These are phyloP conservation scores for Fusarium fracticaudum DNA, from an alignment of 2,329 filamentous ascomycete genomes.

Conservation along the genomic window DNA sequence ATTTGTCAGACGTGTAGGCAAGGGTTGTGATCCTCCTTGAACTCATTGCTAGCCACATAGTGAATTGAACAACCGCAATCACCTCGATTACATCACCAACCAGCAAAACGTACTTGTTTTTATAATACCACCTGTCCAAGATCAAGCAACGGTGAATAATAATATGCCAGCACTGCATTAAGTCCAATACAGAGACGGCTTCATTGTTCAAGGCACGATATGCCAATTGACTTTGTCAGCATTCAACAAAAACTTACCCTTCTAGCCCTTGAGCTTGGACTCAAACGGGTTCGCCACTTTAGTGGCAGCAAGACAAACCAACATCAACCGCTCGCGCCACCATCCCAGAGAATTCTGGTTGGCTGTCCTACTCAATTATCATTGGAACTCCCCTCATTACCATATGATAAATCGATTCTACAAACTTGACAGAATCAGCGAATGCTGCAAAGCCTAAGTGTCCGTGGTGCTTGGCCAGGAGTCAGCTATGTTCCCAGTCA, in stretches of 20 bases:
- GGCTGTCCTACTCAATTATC: not conserved
- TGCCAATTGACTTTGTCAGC: not conserved
- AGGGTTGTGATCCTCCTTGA: rapidly evolving
- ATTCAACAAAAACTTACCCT: not conserved
- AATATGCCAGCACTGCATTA: too few relatives aligned
- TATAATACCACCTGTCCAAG: rapidly evolving
- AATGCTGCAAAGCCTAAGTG: not conserved
- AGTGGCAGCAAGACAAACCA: not conserved
- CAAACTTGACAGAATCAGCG: too few relatives aligned
- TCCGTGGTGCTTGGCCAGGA: rapidly evolving
- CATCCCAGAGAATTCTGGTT: not conserved
- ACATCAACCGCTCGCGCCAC: not conserved
- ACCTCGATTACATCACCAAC: not conserved
- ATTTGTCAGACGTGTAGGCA: rapidly evolving
- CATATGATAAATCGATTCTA: not conserved
- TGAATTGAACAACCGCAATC: rapidly evolving
- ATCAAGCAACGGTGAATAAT: rapidly evolving
- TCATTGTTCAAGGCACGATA: not conserved
- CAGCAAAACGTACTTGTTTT: not conserved
- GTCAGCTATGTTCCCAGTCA: not conserved
- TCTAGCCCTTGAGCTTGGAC: not conserved
- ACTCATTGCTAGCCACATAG: rapidly evolving
- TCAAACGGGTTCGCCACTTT: not conserved
- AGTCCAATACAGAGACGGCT: not conserved
- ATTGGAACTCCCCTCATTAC: rapidly evolving